phyloP scores from a whole-genome alignment of 2,329 filamentous ascomycete genomes.

The Monosporascus sp. region DNA sequence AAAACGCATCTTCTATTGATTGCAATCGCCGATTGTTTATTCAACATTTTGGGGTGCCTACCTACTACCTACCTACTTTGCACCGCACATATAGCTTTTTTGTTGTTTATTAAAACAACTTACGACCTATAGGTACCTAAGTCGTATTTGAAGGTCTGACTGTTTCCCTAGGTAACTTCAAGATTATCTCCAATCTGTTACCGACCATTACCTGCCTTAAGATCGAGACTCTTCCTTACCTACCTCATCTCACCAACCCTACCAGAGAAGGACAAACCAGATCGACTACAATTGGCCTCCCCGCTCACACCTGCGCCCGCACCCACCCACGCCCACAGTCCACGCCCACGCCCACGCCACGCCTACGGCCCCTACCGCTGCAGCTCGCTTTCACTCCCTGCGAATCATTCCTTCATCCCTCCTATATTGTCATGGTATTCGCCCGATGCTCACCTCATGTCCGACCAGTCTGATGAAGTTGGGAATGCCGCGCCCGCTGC shows the following conservation, averaged over 20 bases:
- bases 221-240: neutral
- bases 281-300: neutral
- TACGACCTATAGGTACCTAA: too few species aligned
- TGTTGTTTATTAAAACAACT: too few species aligned
- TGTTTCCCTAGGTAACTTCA: too few species aligned
- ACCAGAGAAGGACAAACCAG: neutral
- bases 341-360: conserved; percentile 1
- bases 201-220: neutral
- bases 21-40: too few species aligned
- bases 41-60: too few species aligned
- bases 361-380: conserved; percentile 9
- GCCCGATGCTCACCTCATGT: conserved; percentile 56
- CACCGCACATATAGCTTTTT: too few species aligned
- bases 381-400: conserved; percentile 6
- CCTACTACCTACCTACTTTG: too few species aligned
- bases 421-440: conserved; percentile 22
- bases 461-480: conserved; percentile 42
- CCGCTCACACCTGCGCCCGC: neutral
- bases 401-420: conserved; percentile 17
- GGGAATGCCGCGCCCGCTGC: conserved; percentile 50
- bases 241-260: neutral
- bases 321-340: neutral
- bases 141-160: too few species aligned
- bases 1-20: too few species aligned
- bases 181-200: neutral